Conservation (phyloP, 768 basidiomycete genomes). For the Russula olivacea region DNA sequence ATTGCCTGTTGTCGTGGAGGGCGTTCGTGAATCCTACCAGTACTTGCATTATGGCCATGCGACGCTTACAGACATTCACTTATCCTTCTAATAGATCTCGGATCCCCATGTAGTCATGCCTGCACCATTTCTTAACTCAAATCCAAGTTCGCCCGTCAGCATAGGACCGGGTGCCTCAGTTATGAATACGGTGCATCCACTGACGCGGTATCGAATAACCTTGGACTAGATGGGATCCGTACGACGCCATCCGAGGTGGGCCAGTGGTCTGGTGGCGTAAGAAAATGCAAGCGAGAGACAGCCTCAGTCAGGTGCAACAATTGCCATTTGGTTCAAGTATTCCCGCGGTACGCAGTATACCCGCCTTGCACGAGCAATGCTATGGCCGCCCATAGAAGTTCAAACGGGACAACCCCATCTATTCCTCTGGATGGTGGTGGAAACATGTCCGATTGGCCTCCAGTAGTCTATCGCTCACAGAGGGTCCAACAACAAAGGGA, state of each 20-base stretch:
- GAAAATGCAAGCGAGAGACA: slow-evolving; percentile 16
- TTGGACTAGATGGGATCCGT: slow-evolving; percentile 1
- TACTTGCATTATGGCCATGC: background rate
- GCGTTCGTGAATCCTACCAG: slow-evolving; percentile 3
- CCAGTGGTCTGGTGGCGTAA: background rate
- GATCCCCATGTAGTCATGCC: slow-evolving; percentile 2
- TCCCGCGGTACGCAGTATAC: background rate
- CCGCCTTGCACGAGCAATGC: background rate
- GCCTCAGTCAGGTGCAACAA: background rate
- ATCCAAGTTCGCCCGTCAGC: no score
- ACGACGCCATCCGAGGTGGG: background rate
- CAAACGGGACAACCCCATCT: slow-evolving; percentile 1
- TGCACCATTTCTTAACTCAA: no score
- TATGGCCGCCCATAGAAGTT: slow-evolving; percentile 3
- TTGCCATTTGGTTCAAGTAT: background rate
- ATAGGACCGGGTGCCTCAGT: no score
- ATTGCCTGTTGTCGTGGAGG: slow-evolving; percentile 17
- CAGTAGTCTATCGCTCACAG: background rate
- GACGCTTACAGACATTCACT: background rate
- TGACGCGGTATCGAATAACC: slow-evolving; percentile 3
- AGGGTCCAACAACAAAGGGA: background rate
- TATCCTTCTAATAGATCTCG: slow-evolving; percentile 5
- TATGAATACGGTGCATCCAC: no score
- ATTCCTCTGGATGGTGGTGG: slow-evolving; percentile 7
- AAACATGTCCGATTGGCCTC: slow-evolving; percentile 10